Evolutionary conservation across 805 yeast genomes (phyloP), one percentile per base, ranked within the genome.

Genomic region (Wickerhamomyces alni): DNA sequence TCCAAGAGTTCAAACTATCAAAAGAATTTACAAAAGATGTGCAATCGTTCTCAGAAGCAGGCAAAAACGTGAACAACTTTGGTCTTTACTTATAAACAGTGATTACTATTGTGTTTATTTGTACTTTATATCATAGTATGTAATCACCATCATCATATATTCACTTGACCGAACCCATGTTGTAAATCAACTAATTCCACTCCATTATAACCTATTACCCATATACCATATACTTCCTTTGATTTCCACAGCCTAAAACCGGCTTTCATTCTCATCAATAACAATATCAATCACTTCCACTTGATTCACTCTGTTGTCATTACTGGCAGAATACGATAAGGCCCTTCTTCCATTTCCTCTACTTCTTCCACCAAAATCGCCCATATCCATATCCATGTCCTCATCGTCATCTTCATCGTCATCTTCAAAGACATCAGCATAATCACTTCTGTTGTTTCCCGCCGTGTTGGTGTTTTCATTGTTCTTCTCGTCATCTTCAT

Each of bases 281-380:
- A 33, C 37, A 8, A 54, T 46, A 17, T 54, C 55, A 30, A 51
- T 42, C 3, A 54, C 56, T 12, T 51, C 48, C 12, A 51, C 50
- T 24, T 45, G 48, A 10, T 51, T 39, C 7, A 40, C 38, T 5
- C 37, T 47, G 15, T 41, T 39, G 11, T 51, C 47, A 30, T 43
- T 46, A 29, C 46, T 49, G 37, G 44, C 28, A 2, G 51, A 41
- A 28, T 47, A 47, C 4, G 50, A 34, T 12, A 27, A 30, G 4
- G 51, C 26, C 31, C 35, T 36, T 10, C 38, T 35, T 13, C 43
- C 33, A 69, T 41, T 35, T n/a, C 44, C 19, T 27, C 27, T 27
- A 18, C 41, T 35, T 26, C 35, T 25, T 30, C 25, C 24, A 21
- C 9, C 16, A 25, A 15, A 25, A 12, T 8, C 16, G 17, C 18